phyloP scores from a whole-genome alignment of 1,284 basidiomycete genomes.

The Pseudozyma thailandica region DNA sequence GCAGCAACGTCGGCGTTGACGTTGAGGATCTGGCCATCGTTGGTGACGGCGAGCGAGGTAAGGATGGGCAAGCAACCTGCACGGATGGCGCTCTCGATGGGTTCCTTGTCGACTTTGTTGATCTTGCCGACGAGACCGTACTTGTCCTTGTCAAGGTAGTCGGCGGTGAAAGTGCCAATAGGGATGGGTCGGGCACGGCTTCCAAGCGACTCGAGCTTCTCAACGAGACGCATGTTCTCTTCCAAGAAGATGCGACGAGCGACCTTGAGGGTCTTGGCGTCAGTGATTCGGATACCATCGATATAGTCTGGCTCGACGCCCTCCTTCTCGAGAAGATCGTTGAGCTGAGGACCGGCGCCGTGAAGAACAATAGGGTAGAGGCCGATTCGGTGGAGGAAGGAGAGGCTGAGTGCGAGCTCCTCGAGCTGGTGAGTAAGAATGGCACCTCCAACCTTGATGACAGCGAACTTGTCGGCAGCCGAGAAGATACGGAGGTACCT shows the following conservation, averaged over 20 bases:
- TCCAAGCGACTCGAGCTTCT: conserved; percentile 67
- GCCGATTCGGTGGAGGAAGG: conserved; percentile 68
- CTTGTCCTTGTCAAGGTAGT: conserved; percentile 67
- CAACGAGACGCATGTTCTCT: conserved; percentile 66
- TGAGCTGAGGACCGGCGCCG: conserved; percentile 68
- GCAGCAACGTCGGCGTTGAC: conserved; percentile 68
- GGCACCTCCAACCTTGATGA: conserved; percentile 68
- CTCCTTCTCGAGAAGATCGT: conserved; percentile 67
- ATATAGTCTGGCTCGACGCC: conserved; percentile 68
- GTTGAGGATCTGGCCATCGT: conserved; percentile 68
- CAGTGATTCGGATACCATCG: conserved; percentile 68
- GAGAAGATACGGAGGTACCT: conserved; percentile 68
- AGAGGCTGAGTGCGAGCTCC: conserved; percentile 65
- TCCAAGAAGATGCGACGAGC: conserved; percentile 67
- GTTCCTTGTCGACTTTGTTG: conserved; percentile 67
- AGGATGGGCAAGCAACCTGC: conserved; percentile 68
- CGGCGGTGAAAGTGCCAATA: conserved; percentile 65
- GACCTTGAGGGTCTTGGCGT: conserved; percentile 66
- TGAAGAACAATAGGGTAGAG: conserved; percentile 67
- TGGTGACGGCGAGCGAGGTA: conserved; percentile 64
- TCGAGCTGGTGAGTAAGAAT: conserved; percentile 68
- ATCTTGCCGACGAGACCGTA: conserved; percentile 68
- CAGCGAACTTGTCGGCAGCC: conserved; percentile 67
- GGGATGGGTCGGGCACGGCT: conserved; percentile 67
- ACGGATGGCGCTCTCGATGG: conserved; percentile 68